Evolutionary conservation across 441 rosid genomes (phyloP).

Genomic region (Manihot esculenta): DNA sequence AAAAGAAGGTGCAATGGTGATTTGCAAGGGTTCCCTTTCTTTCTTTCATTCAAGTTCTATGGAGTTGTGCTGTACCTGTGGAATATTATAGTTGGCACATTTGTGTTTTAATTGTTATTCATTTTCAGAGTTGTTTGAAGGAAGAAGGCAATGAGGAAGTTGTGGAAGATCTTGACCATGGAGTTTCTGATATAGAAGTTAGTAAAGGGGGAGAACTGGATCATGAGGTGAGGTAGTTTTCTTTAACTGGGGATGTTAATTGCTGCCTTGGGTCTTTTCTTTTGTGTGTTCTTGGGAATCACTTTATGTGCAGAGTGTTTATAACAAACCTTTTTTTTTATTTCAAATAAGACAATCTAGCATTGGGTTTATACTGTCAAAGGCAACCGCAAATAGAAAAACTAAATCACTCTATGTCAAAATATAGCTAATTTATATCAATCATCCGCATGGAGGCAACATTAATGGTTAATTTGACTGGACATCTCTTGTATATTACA

Average conservation of each 20-base stretch:
- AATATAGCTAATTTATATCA: neutral
- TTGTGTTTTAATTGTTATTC: neutral
- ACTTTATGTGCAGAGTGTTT: neutral
- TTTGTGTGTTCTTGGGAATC: neutral
- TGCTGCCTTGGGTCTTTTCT: neutral
- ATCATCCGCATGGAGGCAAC: neutral
- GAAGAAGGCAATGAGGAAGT: constrained; percentile 12
- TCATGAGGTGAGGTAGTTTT: neutral
- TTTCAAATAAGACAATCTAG: neutral
- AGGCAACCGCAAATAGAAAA: neutral
- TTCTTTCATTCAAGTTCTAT: neutral
- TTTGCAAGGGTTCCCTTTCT: neutral
- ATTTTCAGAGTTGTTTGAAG: constrained; percentile 27
- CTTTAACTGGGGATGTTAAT: no score
- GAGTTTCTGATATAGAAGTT: constrained; percentile 15
- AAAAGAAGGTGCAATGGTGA: neutral
- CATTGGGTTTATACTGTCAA: neutral
- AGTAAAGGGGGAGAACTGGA: neutral
- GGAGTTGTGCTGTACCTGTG: neutral
- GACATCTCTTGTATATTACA: neutral
- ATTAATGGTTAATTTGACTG: neutral
- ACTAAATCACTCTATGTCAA: neutral
- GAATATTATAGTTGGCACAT: neutral
- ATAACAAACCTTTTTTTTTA: neutral
- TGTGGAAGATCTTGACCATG: constrained; percentile 15